Conservation (phyloP, 441 rosid genomes). For the Gossypium schwendimanii region DNA sequence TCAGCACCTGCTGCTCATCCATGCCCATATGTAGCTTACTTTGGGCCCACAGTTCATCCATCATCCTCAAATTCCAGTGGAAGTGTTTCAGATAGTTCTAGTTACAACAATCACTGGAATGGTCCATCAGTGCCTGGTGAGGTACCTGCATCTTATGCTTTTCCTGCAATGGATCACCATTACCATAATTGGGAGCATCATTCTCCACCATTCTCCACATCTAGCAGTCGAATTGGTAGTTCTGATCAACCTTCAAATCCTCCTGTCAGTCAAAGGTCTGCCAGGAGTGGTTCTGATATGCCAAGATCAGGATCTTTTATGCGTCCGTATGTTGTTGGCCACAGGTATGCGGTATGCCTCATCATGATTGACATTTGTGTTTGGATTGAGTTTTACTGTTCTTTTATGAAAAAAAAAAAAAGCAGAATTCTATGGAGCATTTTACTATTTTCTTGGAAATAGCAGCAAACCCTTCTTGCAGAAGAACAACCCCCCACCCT, state of each 20-base stretch:
- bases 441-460: neutral
- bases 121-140: constrained; percentile 66
- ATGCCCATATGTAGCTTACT: constrained; percentile 82
- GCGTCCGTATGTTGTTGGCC: constrained; percentile 72
- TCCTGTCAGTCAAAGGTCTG: constrained; percentile 49
- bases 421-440: neutral
- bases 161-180: constrained; percentile 69
- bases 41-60: constrained; percentile 78
- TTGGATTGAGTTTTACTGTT: neutral
- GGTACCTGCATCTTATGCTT: constrained; percentile 60
- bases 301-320: constrained; percentile 72
- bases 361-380: neutral
- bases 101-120: constrained; percentile 66
- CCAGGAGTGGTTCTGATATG: constrained; percentile 52
- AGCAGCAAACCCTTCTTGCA: neutral
- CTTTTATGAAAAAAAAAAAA: neutral
- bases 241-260: constrained; percentile 61
- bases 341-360: constrained; percentile 65
- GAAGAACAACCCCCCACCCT: neutral
- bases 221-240: constrained; percentile 44
- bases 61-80: constrained; percentile 68
- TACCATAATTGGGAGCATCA: constrained; percentile 87
- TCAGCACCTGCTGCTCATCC: constrained; percentile 66
- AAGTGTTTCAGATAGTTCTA: constrained; percentile 63
- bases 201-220: constrained; percentile 54